phyloP scores from a whole-genome alignment of 495 filamentous ascomycete genomes.

The Aspergillus panamensis region DNA sequence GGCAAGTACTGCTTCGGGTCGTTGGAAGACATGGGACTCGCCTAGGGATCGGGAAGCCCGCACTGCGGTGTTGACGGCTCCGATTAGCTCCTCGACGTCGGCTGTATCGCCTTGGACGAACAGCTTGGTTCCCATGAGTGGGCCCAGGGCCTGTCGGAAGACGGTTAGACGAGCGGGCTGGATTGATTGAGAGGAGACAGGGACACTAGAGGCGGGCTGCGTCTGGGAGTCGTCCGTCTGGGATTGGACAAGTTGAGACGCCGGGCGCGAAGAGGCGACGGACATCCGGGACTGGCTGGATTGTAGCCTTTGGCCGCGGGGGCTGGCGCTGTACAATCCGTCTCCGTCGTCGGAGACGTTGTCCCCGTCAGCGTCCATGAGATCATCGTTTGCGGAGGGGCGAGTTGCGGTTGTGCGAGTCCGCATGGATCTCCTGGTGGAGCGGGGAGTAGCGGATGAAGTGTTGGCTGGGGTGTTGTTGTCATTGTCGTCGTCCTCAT shows the following conservation, averaged over 20 bases:
- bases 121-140: constrained; percentile 69
- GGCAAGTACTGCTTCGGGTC: constrained; percentile 70
- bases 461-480: constrained; percentile 34
- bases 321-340: constrained; percentile 56
- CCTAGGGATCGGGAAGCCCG: constrained; percentile 34
- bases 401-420: constrained; percentile 46
- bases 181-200: constrained; percentile 41
- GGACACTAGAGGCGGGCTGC: constrained; percentile 30
- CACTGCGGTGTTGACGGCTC: constrained; percentile 72
- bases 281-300: constrained; percentile 58
- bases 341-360: constrained; percentile 48
- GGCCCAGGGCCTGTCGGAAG: constrained; percentile 78
- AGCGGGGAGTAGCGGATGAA: constrained; percentile 36
- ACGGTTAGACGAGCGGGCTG: constrained; percentile 59
- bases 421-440: constrained; percentile 39
- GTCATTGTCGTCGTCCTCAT: constrained; percentile 33
- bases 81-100: constrained; percentile 68
- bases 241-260: constrained; percentile 60
- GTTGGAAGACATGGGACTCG: constrained; percentile 55
- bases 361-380: constrained; percentile 32
- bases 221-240: constrained; percentile 52
- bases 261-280: constrained; percentile 63
- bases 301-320: constrained; percentile 47
- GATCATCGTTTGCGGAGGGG: constrained; percentile 41
- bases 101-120: constrained; percentile 76